Percentiles rank a stretch among this genome's conserved stretches.
Evolutionary conservation across 306 rosid genomes (phyloP).

Genomic region (Cucurbita argyrosperma): DNA sequence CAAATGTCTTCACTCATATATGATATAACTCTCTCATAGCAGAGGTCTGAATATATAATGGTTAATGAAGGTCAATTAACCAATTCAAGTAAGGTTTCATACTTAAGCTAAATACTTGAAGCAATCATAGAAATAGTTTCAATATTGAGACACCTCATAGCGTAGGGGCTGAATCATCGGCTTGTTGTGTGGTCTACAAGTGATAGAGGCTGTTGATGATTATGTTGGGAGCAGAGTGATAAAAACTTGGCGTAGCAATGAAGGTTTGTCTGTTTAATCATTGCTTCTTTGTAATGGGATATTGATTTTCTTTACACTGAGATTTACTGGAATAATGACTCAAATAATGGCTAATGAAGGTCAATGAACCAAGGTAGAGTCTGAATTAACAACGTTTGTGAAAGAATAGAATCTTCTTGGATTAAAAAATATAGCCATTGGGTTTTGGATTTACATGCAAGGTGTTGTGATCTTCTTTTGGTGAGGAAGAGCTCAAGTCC

Average conservation of each 20-base stretch:
- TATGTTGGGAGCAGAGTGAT: neutral
- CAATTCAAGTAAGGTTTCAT: too few relatives aligned
- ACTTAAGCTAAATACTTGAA: neutral
- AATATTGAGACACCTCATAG: conserved; percentile 1
- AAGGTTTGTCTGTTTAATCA: neutral
- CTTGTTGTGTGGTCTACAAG: neutral
- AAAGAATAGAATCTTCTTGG: neutral
- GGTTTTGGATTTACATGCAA: neutral
- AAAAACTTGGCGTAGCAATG: conserved; percentile 3
- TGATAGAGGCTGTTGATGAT: neutral
- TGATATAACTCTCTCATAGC: neutral
- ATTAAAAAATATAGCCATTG: neutral
- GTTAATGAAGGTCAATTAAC: too few relatives aligned
- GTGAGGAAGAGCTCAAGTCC: too few relatives aligned
- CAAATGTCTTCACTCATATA: neutral
- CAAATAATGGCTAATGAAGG: neutral
- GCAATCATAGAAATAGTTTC: neutral
- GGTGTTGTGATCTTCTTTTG: neutral
- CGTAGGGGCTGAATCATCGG: neutral
- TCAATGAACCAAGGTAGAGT: neutral
- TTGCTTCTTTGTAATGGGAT: neutral
- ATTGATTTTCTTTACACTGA: conserved; percentile 1
- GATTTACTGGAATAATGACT: neutral
- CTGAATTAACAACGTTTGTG: neutral
- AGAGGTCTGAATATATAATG: neutral